Conservation (phyloP, 306 rosid species). For the Dryas alaskensis region DNA sequence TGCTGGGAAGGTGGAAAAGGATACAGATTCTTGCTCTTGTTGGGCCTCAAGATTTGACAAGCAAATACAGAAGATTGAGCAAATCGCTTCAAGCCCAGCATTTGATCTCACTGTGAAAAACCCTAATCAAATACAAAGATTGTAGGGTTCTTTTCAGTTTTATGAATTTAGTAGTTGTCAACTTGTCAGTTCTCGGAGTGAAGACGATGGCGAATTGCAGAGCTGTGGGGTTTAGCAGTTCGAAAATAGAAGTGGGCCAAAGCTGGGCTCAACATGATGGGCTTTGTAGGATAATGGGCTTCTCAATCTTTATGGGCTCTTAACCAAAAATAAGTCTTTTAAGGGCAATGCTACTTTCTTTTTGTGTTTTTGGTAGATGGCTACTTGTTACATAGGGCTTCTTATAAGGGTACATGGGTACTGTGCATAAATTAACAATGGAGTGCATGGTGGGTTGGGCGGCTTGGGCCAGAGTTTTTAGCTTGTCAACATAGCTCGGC, state of each 20-base stretch:
- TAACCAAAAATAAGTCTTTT: too few species aligned
- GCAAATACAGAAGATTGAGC: slow-evolving; percentile 36
- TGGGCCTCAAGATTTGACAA: slow-evolving; percentile 26
- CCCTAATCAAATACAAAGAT: background rate
- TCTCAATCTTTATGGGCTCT: too few species aligned
- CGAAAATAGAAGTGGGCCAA: background rate
- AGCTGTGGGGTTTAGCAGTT: background rate
- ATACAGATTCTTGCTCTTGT: slow-evolving; percentile 23
- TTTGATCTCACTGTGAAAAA: slow-evolving; percentile 1
- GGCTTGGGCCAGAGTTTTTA: background rate
- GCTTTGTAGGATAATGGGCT: too few species aligned
- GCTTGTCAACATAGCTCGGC: too few species aligned
- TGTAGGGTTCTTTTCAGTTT: background rate
- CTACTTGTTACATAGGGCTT: too few species aligned
- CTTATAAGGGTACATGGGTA: too few species aligned
- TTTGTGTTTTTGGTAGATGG: too few species aligned
- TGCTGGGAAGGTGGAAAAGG: slow-evolving; percentile 40
- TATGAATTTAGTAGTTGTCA: background rate
- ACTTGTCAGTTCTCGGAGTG: background rate
- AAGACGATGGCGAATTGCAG: background rate
- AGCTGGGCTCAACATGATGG: background rate
- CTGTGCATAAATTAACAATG: too few species aligned
- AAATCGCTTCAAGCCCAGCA: slow-evolving; percentile 53
- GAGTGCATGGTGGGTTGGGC: background rate
- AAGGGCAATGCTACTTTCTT: too few species aligned